Evolutionary conservation across 2,329 filamentous ascomycete genomes (phyloP).

Genomic region (Fusarium mundagurra): DNA sequence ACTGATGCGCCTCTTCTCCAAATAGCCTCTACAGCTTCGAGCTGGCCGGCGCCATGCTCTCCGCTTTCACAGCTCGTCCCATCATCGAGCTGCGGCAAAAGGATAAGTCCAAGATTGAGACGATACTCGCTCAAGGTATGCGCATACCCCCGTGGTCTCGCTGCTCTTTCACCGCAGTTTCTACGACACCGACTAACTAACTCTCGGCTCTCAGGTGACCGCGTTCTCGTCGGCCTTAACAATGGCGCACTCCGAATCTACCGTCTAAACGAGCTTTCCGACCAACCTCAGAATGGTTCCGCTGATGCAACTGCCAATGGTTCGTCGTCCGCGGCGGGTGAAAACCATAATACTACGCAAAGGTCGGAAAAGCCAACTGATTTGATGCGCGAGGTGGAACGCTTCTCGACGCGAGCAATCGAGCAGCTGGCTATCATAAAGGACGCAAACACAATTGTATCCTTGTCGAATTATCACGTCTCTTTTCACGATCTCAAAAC

Average conservation of each 20-base stretch:
- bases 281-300: conserved; percentile 49
- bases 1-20: conserved; percentile 46
- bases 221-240: conserved; percentile 90
- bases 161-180: background rate
- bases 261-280: conserved; percentile 77
- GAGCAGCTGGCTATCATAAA: conserved; percentile 97
- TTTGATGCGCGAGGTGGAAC: conserved; percentile 89
- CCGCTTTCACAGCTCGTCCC: conserved; percentile 94
- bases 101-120: conserved; percentile 98
- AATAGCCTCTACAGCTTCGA: conserved; percentile 48
- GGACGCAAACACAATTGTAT: conserved; percentile 90
- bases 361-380: conserved; percentile 71
- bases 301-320: conserved; percentile 42
- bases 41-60: conserved; percentile 79
- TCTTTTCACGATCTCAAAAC: conserved; percentile 89
- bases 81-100: conserved; percentile 96
- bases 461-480: conserved; percentile 88
- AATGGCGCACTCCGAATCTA: conserved; percentile 91
- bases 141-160: background rate
- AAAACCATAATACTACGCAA: conserved; percentile 43
- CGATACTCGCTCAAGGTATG: conserved; percentile 87
- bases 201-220: conserved; percentile 71
- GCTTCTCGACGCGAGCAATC: conserved; percentile 88
- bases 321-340: conserved; percentile 45
- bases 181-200: conserved; percentile 6